phyloP scores from a whole-genome alignment of 2,329 filamentous ascomycete species.

The Tolypocladium pustulatum region DNA sequence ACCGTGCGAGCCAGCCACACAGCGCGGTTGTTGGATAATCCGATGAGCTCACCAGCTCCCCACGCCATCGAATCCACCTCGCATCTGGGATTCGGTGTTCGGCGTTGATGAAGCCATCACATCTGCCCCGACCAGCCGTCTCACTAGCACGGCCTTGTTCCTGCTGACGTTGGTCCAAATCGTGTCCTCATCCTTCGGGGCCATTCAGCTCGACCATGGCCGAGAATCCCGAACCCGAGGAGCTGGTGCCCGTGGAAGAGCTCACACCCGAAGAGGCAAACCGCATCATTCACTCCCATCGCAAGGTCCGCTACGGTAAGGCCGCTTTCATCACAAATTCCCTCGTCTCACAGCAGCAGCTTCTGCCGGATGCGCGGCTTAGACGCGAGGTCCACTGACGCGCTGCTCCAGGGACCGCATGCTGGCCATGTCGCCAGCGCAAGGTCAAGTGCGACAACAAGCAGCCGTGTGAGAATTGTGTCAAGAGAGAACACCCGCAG shows the following conservation, averaged over 20 bases:
- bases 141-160: neutral
- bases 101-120: conserved; percentile 18
- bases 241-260: conserved; percentile 39
- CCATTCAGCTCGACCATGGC: conserved; percentile 24
- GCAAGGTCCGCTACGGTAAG: conserved; percentile 57
- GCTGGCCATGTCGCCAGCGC: conserved; percentile 57
- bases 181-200: neutral
- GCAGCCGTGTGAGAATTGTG: conserved; percentile 57
- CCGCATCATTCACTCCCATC: conserved; percentile 58
- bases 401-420: conserved; percentile 41
- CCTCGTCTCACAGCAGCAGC: neutral
- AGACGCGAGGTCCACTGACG: neutral
- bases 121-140: too few relatives aligned
- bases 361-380: neutral
- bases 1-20: neutral
- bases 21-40: neutral
- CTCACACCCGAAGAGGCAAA: conserved; percentile 55
- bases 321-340: neutral
- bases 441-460: conserved; percentile 63
- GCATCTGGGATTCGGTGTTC: conserved; percentile 22
- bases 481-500: conserved; percentile 54
- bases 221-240: conserved; percentile 32
- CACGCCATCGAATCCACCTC: neutral
- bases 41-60: neutral
- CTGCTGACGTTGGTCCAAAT: neutral